These are phyloP conservation scores for Asterella californica DNA, from an alignment of 225 moss, liverwort and hornwort species.

Conservation along the genomic window DNA sequence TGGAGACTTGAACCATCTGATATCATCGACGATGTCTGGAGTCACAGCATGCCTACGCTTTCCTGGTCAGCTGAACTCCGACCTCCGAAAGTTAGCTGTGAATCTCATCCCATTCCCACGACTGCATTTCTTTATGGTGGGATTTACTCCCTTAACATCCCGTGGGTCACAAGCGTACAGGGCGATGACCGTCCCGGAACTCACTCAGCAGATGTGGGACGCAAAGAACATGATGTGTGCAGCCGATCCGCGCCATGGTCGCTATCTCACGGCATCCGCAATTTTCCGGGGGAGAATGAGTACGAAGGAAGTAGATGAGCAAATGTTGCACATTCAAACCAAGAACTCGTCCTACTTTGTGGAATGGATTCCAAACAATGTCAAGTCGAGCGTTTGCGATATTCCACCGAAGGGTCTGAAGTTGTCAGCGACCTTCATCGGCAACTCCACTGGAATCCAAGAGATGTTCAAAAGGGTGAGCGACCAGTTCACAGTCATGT, in stretches of 20 bases:
- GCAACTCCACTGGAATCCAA: constrained; percentile 42
- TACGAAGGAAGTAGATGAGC: too few relatives aligned
- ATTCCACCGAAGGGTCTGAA: constrained; percentile 36
- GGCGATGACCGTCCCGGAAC: constrained; percentile 39
- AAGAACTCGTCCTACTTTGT: constrained; percentile 42
- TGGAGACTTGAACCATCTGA: constrained; percentile 43
- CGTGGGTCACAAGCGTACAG: constrained; percentile 36
- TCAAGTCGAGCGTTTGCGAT: constrained; percentile 42
- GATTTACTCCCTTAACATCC: constrained; percentile 38
- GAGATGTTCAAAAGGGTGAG: constrained; percentile 46
- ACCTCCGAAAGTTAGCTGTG: constrained; percentile 41
- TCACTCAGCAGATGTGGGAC: constrained; percentile 44
- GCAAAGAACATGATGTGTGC: too few relatives aligned
- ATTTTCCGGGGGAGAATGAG: constrained; percentile 32
- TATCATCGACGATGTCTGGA: constrained; percentile 41
- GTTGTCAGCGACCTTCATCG: constrained; percentile 43
- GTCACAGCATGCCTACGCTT: constrained; percentile 39
- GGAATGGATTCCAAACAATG: constrained; percentile 42
- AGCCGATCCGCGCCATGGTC: too few relatives aligned
- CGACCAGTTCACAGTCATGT: constrained; percentile 44
- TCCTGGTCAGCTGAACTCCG: constrained; percentile 42
- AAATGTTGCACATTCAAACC: constrained; percentile 41
- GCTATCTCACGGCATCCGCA: constrained; percentile 30
- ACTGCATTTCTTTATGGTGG: constrained; percentile 41
- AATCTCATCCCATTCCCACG: constrained; percentile 41